Conservation (phyloP, 306 rosid genomes). For the Vigna reflexopilosa region DNA sequence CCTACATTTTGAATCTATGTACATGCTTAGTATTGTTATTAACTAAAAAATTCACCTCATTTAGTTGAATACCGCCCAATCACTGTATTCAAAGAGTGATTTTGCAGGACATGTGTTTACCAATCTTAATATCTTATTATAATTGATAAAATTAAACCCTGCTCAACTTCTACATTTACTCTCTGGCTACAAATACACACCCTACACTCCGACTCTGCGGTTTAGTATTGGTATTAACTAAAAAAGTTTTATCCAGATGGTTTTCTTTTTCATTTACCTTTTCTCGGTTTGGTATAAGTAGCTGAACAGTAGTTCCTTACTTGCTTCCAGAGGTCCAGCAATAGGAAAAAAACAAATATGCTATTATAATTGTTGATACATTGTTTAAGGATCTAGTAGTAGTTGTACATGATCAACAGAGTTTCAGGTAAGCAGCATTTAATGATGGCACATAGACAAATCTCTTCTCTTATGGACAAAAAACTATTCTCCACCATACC, state of each 20-base stretch:
- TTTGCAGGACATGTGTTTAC: neutral
- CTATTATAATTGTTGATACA: neutral
- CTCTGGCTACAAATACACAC: neutral
- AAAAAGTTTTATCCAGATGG: neutral
- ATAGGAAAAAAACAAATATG: neutral
- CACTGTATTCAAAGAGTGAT: neutral
- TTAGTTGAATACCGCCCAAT: neutral
- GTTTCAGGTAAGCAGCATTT: neutral
- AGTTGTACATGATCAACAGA: neutral
- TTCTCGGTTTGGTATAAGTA: slow-evolving; percentile 1
- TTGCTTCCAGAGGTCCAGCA: neutral
- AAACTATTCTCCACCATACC: neutral
- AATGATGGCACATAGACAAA: neutral
- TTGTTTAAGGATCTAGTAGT: neutral
- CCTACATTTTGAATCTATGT: neutral
- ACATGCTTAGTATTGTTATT: neutral
- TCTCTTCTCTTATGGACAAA: neutral
- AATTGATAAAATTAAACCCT: neutral
- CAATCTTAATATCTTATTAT: neutral
- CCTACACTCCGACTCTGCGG: neutral
- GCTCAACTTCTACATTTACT: neutral
- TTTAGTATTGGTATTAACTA: neutral
- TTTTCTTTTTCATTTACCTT: neutral
- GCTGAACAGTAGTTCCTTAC: neutral
- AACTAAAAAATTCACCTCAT: neutral